Base-by-base conservation (phyloP, 345 rosid species). In the Arabidopsis arenosa region DNA sequence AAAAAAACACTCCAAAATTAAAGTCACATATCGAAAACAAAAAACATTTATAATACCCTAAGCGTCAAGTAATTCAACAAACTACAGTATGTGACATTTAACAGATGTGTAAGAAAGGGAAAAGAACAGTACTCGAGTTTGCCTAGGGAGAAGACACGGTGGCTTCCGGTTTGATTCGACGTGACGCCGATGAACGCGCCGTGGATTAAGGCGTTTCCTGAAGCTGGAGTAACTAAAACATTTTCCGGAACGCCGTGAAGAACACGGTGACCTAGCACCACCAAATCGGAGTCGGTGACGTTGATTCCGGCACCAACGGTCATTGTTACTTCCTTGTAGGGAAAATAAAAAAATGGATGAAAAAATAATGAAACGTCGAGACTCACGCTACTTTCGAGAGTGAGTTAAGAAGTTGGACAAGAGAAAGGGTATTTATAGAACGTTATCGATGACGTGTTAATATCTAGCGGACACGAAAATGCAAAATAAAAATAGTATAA, bases 131-230 rank as follows among this genome's bases (percentile, higher is more conserved):
- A 89, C 92, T 78, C 76, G 8, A 86, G 84, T 72, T 85, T 72
- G 36, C 95, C 95, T n/a, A 89, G 82, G 70, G 64, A 76, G 77
- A 86, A 89, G 71, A 87, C 86, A 80, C 82, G 90, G 79, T 83
- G 86, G 74, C 88, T 83, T 33, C 81, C 75, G 0, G 84, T 72
- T 35, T 77, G 12, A 0, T 75, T n/a, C 4, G 81, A 83, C 21
- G 84, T 56, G 9, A 88, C 88, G 4, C 95, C 89, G 26, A 86
- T 21, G 68, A 86, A 86, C 26, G 84, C 89, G 40, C 73, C 64
- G 54, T 69, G 54, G 54, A 43, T 28, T 2, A 68, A 68, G 1
- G 90, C 74, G 36, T 54, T 76, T 2, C 73, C 74, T 60, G 43
- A 74, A 51, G 67, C 79, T 21, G 81, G 84, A 56, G 86, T 68